Conservation (phyloP, 371 early-diverging fungal species). For the Haplosporangium sp. region DNA sequence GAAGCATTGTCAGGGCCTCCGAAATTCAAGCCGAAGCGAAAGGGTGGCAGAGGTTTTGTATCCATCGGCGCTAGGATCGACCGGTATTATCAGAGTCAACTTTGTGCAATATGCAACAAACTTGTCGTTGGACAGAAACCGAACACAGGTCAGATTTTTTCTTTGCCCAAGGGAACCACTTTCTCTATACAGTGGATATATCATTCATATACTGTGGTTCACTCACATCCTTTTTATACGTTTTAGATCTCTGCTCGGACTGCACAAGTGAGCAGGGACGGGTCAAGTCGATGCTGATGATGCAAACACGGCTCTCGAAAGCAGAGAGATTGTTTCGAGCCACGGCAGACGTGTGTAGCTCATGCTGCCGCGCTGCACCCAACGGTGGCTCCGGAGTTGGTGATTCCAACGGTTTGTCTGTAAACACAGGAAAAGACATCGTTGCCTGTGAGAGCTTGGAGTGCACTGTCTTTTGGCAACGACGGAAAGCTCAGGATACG, state of each 20-base stretch:
- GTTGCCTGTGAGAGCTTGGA: conserved; percentile 51
- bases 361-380: conserved; percentile 36
- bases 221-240: not conserved
- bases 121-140: conserved; percentile 20
- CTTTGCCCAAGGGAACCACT: too few species aligned
- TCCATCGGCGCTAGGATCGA: conserved; percentile 42
- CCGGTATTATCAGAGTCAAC: conserved; percentile 49
- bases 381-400: conserved; percentile 9
- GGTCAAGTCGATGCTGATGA: conserved; percentile 13
- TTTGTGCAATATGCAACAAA: conserved; percentile 31
- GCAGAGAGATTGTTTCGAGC: conserved; percentile 37
- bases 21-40: conserved; percentile 29
- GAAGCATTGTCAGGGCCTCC: conserved; percentile 6
- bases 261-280: conserved; percentile 28
- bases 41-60: conserved; percentile 44
- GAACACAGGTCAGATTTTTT: conserved; percentile 17
- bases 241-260: conserved; percentile 27
- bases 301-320: conserved; percentile 33
- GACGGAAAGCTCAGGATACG: conserved; percentile 37
- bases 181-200: too few species aligned
- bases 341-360: conserved; percentile 40
- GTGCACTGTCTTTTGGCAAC: conserved; percentile 49
- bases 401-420: not conserved
- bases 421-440: conserved; percentile 27
- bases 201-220: not conserved